These are phyloP conservation scores for Leishmania gerbilli DNA, from an alignment of 208 protist genomes.

Conservation along the genomic window DNA sequence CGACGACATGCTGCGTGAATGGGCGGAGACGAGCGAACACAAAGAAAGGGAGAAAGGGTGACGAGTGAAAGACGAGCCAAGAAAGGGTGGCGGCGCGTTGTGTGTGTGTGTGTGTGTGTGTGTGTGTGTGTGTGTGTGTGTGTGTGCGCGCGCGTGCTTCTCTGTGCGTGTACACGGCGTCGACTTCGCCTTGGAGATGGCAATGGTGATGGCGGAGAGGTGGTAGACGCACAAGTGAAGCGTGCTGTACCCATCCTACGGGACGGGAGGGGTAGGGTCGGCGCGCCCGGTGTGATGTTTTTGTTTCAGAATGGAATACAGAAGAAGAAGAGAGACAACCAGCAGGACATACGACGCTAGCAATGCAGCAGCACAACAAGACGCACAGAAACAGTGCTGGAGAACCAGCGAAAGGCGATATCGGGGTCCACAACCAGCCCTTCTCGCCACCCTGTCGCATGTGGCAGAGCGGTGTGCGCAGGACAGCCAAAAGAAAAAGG, in stretches of 20 bases:
- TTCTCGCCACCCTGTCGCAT: neutral
- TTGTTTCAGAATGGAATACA: neutral
- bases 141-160: neutral
- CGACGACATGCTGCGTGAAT: neutral
- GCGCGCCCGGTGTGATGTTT: neutral
- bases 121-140: neutral
- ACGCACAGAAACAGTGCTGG: neutral
- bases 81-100: neutral
- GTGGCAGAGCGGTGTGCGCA: neutral
- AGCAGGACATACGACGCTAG: neutral
- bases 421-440: neutral
- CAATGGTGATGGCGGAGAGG: neutral
- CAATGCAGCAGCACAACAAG: neutral
- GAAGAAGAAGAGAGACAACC: neutral
- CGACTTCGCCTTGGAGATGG: neutral
- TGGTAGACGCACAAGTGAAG: neutral
- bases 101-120: neutral
- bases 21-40: neutral
- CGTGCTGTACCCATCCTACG: too few relatives aligned
- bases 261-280: neutral
- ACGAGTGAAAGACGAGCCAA: neutral
- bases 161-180: neutral
- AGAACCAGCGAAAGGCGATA: neutral
- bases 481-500: neutral
- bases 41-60: neutral